Conservation (phyloP, 192 early-diverging fungal genomes). For the Podila minutissima region DNA sequence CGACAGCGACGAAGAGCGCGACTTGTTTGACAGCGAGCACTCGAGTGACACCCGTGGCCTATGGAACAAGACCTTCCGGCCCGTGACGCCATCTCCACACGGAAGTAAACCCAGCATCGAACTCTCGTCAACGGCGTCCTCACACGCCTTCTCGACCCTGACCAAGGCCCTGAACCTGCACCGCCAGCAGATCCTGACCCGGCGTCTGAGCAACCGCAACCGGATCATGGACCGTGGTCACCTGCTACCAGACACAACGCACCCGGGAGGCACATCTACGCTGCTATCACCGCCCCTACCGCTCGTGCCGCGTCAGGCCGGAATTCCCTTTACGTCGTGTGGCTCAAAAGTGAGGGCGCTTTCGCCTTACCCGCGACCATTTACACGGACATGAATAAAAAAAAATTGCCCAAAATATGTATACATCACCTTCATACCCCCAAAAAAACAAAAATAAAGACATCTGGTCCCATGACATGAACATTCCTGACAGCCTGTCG, state of each 20-base stretch:
- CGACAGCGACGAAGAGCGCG: slow-evolving; percentile 18
- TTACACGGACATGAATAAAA: neutral
- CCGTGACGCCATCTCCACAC: neutral
- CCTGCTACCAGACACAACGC: slow-evolving; percentile 22
- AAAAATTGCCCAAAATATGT: neutral
- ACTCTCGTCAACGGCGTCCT: neutral
- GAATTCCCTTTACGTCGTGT: neutral
- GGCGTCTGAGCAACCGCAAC: slow-evolving; percentile 27
- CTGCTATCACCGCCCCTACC: neutral
- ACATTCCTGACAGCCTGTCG: no score
- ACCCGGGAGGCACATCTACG: neutral
- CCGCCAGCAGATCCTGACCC: neutral
- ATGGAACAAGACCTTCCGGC: neutral
- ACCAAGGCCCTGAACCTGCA: slow-evolving; percentile 1
- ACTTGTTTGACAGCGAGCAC: neutral
- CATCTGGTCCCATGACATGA: neutral
- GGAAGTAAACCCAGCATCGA: neutral
- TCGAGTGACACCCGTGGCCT: neutral
- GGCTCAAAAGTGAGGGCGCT: slow-evolving; percentile 17
- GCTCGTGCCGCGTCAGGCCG: neutral
- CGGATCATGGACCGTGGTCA: slow-evolving; percentile 35
- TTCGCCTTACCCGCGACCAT: slow-evolving; percentile 18
- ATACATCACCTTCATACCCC: neutral
- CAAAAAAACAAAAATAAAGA: neutral
- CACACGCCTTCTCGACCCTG: neutral